Percentiles rank a stretch among this genome's conserved stretches.
These are phyloP conservation scores for Debaryomycetaceae sp. DNA, from an alignment of 1,139 yeast genomes.

Conservation along the genomic window DNA sequence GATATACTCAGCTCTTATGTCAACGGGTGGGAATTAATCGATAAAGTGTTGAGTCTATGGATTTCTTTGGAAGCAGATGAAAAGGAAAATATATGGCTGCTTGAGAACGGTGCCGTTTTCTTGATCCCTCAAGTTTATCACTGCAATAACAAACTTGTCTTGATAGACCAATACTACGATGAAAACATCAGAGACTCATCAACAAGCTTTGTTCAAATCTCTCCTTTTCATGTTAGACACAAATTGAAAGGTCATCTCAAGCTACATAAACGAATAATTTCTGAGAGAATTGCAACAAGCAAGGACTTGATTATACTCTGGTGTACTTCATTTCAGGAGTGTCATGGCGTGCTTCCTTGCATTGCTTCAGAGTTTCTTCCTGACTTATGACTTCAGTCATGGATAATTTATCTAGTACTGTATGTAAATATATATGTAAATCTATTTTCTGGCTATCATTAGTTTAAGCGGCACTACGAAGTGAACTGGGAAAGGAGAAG, in stretches of 20 bases:
- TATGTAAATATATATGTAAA: not conserved
- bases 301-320: constrained; percentile 19
- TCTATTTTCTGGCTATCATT: not conserved
- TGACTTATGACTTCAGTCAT: not conserved
- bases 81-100: constrained; percentile 17
- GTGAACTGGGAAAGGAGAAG: too few relatives aligned
- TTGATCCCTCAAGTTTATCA: constrained; percentile 24
- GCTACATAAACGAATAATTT: constrained; percentile 10
- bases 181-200: constrained; percentile 13
- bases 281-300: constrained; percentile 13
- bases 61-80: constrained; percentile 11
- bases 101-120: constrained; percentile 11
- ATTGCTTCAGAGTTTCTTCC: constrained; percentile 5
- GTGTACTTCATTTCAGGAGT: constrained; percentile 15
- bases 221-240: constrained; percentile 15
- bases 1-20: constrained; percentile 11
- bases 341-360: constrained; percentile 10
- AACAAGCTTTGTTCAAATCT: constrained; percentile 10
- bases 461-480: too few relatives aligned
- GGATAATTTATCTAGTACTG: not conserved
- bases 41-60: constrained; percentile 12
- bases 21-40: constrained; percentile 23
- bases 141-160: constrained; percentile 8
- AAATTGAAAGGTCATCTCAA: constrained; percentile 18
- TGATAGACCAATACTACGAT: constrained; percentile 19